Percentiles rank a stretch among this genome's conserved stretches.
Evolutionary conservation across 2,329 filamentous ascomycete species (phyloP).

Genomic region (Colletotrichum sansevieriae): DNA sequence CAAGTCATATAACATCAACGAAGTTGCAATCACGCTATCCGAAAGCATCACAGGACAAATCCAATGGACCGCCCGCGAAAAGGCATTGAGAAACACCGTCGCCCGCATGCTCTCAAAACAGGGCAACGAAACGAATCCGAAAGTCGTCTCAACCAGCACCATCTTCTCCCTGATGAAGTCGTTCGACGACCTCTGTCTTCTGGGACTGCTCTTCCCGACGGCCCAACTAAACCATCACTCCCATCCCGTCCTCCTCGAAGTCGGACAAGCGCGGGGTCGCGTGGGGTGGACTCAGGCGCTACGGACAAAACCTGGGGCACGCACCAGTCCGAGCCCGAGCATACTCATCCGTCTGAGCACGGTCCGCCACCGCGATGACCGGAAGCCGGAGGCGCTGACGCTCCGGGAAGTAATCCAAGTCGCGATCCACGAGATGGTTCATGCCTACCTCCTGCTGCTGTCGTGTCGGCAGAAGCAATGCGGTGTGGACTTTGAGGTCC

Average conservation of each 20-base stretch:
- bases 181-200: conserved; percentile 34
- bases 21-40: conserved; percentile 32
- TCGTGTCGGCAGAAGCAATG: conserved; percentile 32
- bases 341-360: conserved; percentile 41
- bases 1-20: conserved; percentile 32
- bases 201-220: conserved; percentile 31
- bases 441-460: conserved; percentile 37
- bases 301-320: conserved; percentile 20
- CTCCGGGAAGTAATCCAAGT: conserved; percentile 48
- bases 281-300: conserved; percentile 38
- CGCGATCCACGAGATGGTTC: conserved; percentile 47
- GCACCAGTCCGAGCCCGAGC: conserved; percentile 16
- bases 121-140: conserved; percentile 22
- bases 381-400: conserved; percentile 41
- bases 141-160: conserved; percentile 10
- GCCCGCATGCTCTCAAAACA: conserved; percentile 27
- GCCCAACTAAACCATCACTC: conserved; percentile 33
- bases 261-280: conserved; percentile 32
- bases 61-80: conserved; percentile 28
- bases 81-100: conserved; percentile 20
- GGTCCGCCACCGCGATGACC: conserved; percentile 23
- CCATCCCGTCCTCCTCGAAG: conserved; percentile 31
- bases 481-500: conserved; percentile 27
- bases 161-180: conserved; percentile 36
- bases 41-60: conserved; percentile 27